phyloP scores from a whole-genome alignment of 306 rosid species.

The Medicago arabica region DNA sequence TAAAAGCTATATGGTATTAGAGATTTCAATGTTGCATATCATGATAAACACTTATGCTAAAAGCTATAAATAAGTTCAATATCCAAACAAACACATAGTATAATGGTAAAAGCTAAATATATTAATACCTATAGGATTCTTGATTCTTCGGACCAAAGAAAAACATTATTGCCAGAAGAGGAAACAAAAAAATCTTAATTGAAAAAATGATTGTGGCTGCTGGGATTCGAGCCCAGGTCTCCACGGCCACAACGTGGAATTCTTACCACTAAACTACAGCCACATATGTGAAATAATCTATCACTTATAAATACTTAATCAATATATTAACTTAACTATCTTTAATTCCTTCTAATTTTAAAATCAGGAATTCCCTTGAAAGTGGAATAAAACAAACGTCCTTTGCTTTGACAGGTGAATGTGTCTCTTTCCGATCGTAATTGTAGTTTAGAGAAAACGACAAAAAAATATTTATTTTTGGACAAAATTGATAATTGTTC shows the following conservation, averaged over 20 bases:
- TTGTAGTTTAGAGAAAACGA: no score
- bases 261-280: slow-evolving; percentile 61
- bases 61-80: no score
- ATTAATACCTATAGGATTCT: no score
- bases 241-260: slow-evolving; percentile 70
- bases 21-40: no score
- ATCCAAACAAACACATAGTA: no score
- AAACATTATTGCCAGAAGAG: no score
- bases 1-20: no score
- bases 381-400: background rate
- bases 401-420: background rate
- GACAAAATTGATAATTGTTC: no score
- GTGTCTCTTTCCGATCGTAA: background rate
- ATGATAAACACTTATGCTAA: no score
- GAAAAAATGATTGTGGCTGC: slow-evolving; percentile 43
- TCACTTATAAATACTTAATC: background rate
- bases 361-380: background rate
- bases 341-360: background rate
- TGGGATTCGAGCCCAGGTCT: slow-evolving; percentile 66
- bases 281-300: background rate
- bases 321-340: background rate
- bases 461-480: no score
- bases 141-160: no score
- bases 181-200: background rate
- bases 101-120: no score